Percentiles rank a stretch among this genome's conserved stretches.
Conservation (phyloP, 2,329 filamentous ascomycete genomes). For the Byssochlamys sp. region DNA sequence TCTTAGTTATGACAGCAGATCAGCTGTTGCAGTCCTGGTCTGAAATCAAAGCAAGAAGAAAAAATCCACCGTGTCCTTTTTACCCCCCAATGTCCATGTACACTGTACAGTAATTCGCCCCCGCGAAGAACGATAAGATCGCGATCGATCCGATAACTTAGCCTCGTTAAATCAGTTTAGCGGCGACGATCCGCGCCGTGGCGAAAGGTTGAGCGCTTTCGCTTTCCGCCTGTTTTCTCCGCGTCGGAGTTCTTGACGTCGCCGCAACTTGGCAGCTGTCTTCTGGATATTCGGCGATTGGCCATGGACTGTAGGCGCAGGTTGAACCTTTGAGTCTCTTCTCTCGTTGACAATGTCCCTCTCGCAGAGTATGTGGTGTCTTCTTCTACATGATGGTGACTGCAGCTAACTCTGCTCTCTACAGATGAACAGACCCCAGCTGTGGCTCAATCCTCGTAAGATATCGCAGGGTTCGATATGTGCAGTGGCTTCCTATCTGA, state of each 20-base stretch:
- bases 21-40: neutral
- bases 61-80: constrained; percentile 1
- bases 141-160: neutral
- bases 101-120: neutral
- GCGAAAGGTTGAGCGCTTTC: neutral
- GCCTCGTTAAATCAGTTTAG: neutral
- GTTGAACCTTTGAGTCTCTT: constrained; percentile 4
- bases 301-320: constrained; percentile 6
- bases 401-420: neutral
- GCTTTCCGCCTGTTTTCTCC: neutral
- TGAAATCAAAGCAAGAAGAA: neutral
- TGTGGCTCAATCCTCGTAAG: constrained; percentile 10
- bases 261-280: neutral
- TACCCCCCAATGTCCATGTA: neutral
- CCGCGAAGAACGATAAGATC: constrained; percentile 1
- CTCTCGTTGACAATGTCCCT: constrained; percentile 10
- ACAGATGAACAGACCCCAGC: constrained; percentile 9
- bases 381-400: neutral
- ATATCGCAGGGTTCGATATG: neutral
- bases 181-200: neutral
- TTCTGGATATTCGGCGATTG: neutral
- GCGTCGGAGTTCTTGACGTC: neutral
- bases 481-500: neutral
- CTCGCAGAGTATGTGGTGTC: constrained; percentile 6
- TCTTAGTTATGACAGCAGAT: neutral